phyloP scores from a whole-genome alignment of 75 land plant genomes.

The Pinus taeda region DNA sequence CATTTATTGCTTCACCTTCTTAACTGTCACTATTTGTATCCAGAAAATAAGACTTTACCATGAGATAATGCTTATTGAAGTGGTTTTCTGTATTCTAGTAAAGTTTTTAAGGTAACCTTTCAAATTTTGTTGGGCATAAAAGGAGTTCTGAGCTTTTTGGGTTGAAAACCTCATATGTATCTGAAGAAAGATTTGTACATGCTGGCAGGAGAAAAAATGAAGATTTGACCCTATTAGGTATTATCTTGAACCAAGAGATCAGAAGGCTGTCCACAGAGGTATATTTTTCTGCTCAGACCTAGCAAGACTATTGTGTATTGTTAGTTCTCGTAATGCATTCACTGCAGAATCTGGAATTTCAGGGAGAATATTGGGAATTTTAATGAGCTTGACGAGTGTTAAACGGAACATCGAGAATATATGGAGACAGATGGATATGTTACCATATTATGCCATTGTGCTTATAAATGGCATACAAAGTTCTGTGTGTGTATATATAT shows the following conservation, averaged over 20 bases:
- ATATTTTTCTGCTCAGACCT: neutral
- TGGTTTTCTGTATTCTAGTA: neutral
- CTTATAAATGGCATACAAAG: too few relatives aligned
- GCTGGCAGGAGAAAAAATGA: slow-evolving; percentile 74
- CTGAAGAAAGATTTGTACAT: neutral
- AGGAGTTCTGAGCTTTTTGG: neutral
- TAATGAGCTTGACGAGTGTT: too few relatives aligned
- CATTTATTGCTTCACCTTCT: neutral
- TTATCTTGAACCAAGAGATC: slow-evolving; percentile 88
- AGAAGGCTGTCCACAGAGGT: slow-evolving; percentile 79
- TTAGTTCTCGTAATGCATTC: too few relatives aligned
- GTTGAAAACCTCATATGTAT: neutral
- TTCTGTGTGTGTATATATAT: too few relatives aligned
- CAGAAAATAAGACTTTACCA: neutral
- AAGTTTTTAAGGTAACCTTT: neutral
- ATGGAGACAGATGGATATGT: too few relatives aligned
- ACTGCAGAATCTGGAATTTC: too few relatives aligned
- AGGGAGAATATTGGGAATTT: too few relatives aligned
- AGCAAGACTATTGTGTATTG: too few relatives aligned
- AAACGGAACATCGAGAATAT: too few relatives aligned
- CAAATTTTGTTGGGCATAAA: neutral
- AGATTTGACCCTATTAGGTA: slow-evolving; percentile 64
- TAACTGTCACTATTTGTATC: neutral
- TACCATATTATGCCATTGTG: too few relatives aligned
- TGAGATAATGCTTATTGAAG: neutral